A percentile compares a stretch with the other conserved stretches of the same genome.
Conservation (phyloP, 2,329 filamentous ascomycete species). For the Rhynchosporium agropyri region DNA sequence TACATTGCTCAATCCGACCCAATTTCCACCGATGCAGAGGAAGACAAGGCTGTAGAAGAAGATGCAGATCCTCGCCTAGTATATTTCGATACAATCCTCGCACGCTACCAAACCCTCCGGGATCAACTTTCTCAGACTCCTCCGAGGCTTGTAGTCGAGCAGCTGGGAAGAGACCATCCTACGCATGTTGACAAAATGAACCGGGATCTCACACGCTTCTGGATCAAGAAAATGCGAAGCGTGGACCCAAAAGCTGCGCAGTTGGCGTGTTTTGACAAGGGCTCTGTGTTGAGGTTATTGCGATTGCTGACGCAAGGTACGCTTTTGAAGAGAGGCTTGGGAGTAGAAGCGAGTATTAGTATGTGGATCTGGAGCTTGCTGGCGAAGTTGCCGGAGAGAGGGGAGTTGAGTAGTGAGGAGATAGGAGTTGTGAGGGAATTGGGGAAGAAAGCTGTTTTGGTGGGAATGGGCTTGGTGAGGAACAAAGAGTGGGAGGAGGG, state of each 20-base stretch:
- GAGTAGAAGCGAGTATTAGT: slow-evolving; percentile 67
- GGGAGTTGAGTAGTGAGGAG: slow-evolving; percentile 74
- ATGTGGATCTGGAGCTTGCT: slow-evolving; percentile 86
- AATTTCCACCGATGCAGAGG: slow-evolving; percentile 19
- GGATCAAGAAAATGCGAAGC: slow-evolving; percentile 55
- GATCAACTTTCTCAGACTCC: slow-evolving; percentile 58
- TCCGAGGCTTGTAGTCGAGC: slow-evolving; percentile 53
- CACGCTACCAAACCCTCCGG: slow-evolving; percentile 68
- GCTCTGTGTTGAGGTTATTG: slow-evolving; percentile 67
- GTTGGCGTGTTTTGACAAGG: slow-evolving; percentile 66
- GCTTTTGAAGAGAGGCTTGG: slow-evolving; percentile 57
- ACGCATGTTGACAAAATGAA: slow-evolving; percentile 47
- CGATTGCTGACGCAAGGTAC: slow-evolving; percentile 65
- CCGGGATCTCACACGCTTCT: slow-evolving; percentile 51
- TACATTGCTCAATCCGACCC: slow-evolving; percentile 60
- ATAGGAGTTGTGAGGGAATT: slow-evolving; percentile 77
- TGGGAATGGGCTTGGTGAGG: slow-evolving; percentile 44
- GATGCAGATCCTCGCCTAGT: slow-evolving; percentile 56
- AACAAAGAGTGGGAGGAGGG: slow-evolving; percentile 46
- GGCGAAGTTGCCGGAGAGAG: slow-evolving; percentile 72
- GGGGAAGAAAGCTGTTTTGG: slow-evolving; percentile 71
- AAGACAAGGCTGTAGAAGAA: slow-evolving; percentile 38
- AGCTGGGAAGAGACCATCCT: slow-evolving; percentile 56
- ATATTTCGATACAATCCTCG: slow-evolving; percentile 68
- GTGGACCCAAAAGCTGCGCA: slow-evolving; percentile 62